Base-by-base conservation (phyloP, 1,284 basidiomycete genomes). In the Malassezia obtusa region DNA sequence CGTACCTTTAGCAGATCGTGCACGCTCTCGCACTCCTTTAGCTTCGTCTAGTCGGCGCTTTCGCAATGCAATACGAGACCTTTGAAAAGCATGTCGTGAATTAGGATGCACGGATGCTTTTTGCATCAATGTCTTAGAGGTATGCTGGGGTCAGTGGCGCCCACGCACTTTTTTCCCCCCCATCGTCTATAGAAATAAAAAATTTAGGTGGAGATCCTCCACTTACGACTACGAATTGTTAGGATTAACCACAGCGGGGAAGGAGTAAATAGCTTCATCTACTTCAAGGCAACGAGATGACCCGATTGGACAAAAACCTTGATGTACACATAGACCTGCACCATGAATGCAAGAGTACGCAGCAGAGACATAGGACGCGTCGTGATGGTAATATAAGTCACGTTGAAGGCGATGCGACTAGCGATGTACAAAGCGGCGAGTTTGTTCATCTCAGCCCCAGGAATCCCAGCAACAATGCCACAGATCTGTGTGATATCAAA, bases 121-220 rank as follows among this genome's bases (percentile, higher is more conserved):
- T 61, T 71, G 66, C 58, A 64, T 64, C 50, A 73, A 58, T 24
- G 66, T 62, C 30, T 64, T 67, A 25, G 67, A 64, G 17, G 69
- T 67, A 52, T 71, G 60, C 66, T 67, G 41, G 3, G 24, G 49
- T 35, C 2, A 33, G 36, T 24, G 9, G 22, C 35, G 6, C 33
- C 31, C 5, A 25, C 60, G 31, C 35, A 65, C 63, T 54, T 68
- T 68, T 41, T 65, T 68, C 32, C 64, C 64, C 30, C 66, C 66
- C 66, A 67, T 67, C 30, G 39, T 37, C 32, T 15, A n/a, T 14
- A 35, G 14, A 24, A 21, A 22, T 38, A 49, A 49, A 49, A 53
- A 37, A n/a, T 5, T 24, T 11, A 21, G 10, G 37, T 38, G 19
- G 37, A 21, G 19, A 19, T 12, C 28, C 28, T 30, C 28, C 28